Percentiles rank a stretch among this genome's conserved stretches.
These are phyloP conservation scores for Ascochyta rabiei DNA, from an alignment of 2,329 filamentous ascomycete genomes.

Conservation along the genomic window DNA sequence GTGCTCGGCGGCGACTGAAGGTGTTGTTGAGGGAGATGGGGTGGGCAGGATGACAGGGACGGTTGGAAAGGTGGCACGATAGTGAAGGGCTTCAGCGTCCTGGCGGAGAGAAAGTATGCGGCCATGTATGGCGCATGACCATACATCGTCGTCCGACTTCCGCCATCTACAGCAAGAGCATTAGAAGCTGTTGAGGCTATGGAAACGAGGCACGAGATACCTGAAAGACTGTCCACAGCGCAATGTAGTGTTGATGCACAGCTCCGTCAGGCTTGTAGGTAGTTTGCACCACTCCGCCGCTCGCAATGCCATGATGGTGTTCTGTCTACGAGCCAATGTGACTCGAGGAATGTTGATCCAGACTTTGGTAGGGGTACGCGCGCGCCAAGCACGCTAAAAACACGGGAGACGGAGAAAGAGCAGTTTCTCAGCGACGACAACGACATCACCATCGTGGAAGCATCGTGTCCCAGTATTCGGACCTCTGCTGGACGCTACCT, in stretches of 20 bases:
- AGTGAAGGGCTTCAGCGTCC: conserved; percentile 78
- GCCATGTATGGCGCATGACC: conserved; percentile 86
- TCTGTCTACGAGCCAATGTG: neutral
- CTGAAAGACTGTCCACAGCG: conserved; percentile 94
- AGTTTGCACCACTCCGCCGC: conserved; percentile 86
- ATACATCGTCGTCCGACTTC: conserved; percentile 78
- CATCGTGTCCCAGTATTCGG: conserved; percentile 7
- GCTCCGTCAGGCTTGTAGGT: conserved; percentile 79
- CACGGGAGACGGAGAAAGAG: neutral
- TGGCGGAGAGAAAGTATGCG: conserved; percentile 86
- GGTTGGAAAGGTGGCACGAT: conserved; percentile 67
- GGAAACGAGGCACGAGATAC: conserved; percentile 45
- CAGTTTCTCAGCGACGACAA: conserved; percentile 14
- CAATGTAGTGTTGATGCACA: conserved; percentile 93
- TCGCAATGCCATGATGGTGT: conserved; percentile 51
- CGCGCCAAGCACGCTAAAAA: conserved; percentile 8
- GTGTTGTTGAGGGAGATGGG: conserved; percentile 22
- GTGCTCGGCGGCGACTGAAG: conserved; percentile 38
- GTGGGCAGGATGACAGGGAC: conserved; percentile 46
- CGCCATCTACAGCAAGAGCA: conserved; percentile 71
- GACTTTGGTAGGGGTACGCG: neutral
- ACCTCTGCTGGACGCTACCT: conserved; percentile 1
- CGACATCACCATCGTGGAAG: conserved; percentile 11
- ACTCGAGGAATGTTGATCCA: neutral
- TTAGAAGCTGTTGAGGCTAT: conserved; percentile 8